These are phyloP conservation scores for Byssothecium circinans DNA, from an alignment of 2,329 filamentous ascomycete species.

Conservation along the genomic window DNA sequence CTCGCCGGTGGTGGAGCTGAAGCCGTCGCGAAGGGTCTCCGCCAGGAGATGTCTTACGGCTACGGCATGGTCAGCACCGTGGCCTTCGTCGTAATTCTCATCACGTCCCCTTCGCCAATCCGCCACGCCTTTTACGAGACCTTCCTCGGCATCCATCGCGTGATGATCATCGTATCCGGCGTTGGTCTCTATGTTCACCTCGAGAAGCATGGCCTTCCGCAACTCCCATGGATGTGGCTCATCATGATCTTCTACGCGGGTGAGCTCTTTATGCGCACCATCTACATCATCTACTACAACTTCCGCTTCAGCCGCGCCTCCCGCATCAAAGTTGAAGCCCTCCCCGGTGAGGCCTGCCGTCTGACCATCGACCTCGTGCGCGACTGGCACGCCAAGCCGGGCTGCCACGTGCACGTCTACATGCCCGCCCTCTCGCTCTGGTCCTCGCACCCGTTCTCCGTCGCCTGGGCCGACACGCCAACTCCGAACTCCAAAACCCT, in stretches of 20 bases:
- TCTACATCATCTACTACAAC: conserved; percentile 58
- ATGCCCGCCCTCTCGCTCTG: conserved; percentile 51
- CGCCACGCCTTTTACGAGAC: conserved; percentile 97
- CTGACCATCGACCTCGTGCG: conserved; percentile 63
- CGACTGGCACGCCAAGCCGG: conserved; percentile 56
- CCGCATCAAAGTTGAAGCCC: conserved; percentile 58
- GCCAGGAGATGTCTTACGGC: conserved; percentile 63
- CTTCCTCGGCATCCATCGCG: conserved; percentile 84
- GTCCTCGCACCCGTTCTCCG: conserved; percentile 54
- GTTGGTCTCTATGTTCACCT: conserved; percentile 79
- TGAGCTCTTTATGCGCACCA: conserved; percentile 59
- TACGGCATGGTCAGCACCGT: conserved; percentile 63
- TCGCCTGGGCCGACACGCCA: conserved; percentile 50
- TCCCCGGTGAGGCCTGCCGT: conserved; percentile 62
- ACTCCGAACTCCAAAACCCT: conserved; percentile 36
- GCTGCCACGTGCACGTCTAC: conserved; percentile 64
- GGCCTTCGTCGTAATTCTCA: conserved; percentile 65
- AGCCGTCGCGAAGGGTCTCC: conserved; percentile 58
- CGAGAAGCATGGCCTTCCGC: conserved; percentile 65
- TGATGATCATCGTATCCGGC: conserved; percentile 69
- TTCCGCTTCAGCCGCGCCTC: conserved; percentile 54
- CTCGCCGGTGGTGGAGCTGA: conserved; percentile 61
- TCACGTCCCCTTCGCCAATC: conserved; percentile 75
- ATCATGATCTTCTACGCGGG: conserved; percentile 75
- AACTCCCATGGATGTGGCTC: conserved; percentile 73